A percentile compares a stretch with the other conserved stretches of the same genome.
phyloP scores from a whole-genome alignment of 2,329 filamentous ascomycete genomes.

The Diplodia sapinea region DNA sequence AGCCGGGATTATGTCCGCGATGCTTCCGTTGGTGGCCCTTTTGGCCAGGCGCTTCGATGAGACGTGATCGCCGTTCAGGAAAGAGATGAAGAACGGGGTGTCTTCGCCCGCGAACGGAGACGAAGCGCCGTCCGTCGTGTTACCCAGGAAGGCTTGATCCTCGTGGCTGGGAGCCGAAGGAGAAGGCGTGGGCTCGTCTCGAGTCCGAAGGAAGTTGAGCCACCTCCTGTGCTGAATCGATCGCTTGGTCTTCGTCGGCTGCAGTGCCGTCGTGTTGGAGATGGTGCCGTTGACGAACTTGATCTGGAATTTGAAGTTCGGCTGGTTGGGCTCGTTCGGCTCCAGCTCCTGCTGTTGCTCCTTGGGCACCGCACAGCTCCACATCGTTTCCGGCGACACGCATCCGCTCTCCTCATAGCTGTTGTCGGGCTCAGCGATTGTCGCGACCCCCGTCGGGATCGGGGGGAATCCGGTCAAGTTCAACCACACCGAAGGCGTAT shows the following conservation, averaged over 20 bases:
- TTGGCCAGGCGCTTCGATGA: constrained; percentile 43
- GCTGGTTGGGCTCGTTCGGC: constrained; percentile 70
- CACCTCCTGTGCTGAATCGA: constrained; percentile 40
- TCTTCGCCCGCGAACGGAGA: constrained; percentile 79
- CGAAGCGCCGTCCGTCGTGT: constrained; percentile 78
- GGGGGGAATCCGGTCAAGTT: constrained; percentile 87
- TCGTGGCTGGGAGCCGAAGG: constrained; percentile 65
- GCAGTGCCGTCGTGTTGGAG: constrained; percentile 36
- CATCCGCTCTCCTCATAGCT: constrained; percentile 70
- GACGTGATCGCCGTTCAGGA: constrained; percentile 56
- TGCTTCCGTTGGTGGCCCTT: constrained; percentile 46
- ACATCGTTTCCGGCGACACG: constrained; percentile 73
- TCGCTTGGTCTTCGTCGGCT: constrained; percentile 40
- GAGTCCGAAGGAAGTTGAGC: constrained; percentile 40
- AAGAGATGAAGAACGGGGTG: constrained; percentile 86
- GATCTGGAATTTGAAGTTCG: constrained; percentile 82
- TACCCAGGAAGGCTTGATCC: constrained; percentile 82
- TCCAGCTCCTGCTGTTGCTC: constrained; percentile 70
- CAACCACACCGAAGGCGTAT: constrained; percentile 65
- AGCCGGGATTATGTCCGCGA: constrained; percentile 64
- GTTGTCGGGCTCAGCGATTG: constrained; percentile 75
- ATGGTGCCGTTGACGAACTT: constrained; percentile 60
- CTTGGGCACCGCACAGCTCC: constrained; percentile 86
- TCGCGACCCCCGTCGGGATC: constrained; percentile 82
- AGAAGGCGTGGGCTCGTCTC: constrained; percentile 50